Evolutionary conservation across 2,329 filamentous ascomycete species (phyloP), one percentile per base, ranked within the genome.

Genomic region (Cytospora schulzeri): DNA sequence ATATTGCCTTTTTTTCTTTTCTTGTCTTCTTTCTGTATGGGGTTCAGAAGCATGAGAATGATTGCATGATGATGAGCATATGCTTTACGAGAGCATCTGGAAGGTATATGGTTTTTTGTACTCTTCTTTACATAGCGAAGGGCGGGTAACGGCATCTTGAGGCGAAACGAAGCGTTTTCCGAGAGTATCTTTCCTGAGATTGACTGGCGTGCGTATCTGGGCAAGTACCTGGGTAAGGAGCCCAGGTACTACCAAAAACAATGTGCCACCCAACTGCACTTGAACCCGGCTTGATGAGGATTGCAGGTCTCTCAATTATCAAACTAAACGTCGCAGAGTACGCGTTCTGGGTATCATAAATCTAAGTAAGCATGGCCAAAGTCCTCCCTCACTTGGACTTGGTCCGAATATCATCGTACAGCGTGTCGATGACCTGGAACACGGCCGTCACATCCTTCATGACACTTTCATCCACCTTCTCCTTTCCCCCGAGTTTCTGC

Each of bases 401-500:
- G 51, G 50, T 24, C 45, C 85, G 77, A 76, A 77, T 77, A 70
- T 92, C 89, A 62, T 80, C 84, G 91, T 92, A 96, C 71, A 97
- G 77, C 59, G 80, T 82, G 79, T 99, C 95, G 55, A 98, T 84
- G 33, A 93, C 88, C 77, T 98, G 94, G 72, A 98, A 99, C 12
- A 97, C 89, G 8, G 91, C 90, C 14, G 94, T 99, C 51, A 97
- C 91, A 61, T 88, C 84, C 73, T 86, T 87, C 83, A 96, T 88
- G 3, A 91, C 86, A 4, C 83, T 83, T 28, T 87, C 83, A 56
- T 93, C 89, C 57, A 96, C 86, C 65, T 86, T 79, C 57, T 96
- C 86, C 65, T 86, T 79, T 0, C 85, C 87, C 3, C 92, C 91
- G 66, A 96, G 88, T 60, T 88, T 86, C 78, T 97, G 95, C 80